These are phyloP conservation scores for Zalaria sp. DNA, from an alignment of 2,329 filamentous ascomycete genomes.

Conservation along the genomic window DNA sequence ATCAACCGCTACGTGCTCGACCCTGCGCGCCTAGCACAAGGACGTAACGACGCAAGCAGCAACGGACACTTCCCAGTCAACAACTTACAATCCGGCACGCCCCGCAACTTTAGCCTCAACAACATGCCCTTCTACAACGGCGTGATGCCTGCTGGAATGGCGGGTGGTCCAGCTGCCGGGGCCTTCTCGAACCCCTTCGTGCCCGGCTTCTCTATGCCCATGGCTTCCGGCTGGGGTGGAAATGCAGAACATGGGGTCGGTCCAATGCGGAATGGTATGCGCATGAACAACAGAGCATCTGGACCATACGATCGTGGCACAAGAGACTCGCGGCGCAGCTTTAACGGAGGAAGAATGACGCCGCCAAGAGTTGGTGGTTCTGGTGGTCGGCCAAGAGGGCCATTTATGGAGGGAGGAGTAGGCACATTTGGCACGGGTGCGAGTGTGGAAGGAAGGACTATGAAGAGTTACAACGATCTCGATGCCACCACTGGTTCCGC, in stretches of 20 bases:
- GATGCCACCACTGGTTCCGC: slow-evolving; percentile 50
- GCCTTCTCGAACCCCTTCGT: slow-evolving; percentile 8
- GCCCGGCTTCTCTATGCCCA: slow-evolving; percentile 6
- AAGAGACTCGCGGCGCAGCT: slow-evolving; percentile 39
- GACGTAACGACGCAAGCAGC: slow-evolving; percentile 82
- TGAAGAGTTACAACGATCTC: slow-evolving; percentile 96
- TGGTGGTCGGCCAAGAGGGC: slow-evolving; percentile 38
- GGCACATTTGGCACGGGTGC: slow-evolving; percentile 70
- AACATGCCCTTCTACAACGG: slow-evolving; percentile 9
- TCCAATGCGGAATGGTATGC: slow-evolving; percentile 23
- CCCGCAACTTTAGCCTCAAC: slow-evolving; percentile 79
- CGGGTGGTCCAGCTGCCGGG: slow-evolving; percentile 8
- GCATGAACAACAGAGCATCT: slow-evolving; percentile 5
- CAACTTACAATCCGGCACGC: slow-evolving; percentile 54
- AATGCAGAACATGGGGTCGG: slow-evolving; percentile 25
- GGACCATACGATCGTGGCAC: slow-evolving; percentile 31
- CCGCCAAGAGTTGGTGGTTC: slow-evolving; percentile 33
- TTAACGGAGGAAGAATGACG: slow-evolving; percentile 29
- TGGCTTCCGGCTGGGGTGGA: slow-evolving; percentile 15
- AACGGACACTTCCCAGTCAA: slow-evolving; percentile 87
- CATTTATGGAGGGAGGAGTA: slow-evolving; percentile 63
- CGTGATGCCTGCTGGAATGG: slow-evolving; percentile 3
- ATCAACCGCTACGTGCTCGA: slow-evolving; percentile 93
- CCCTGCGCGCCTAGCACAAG: slow-evolving; percentile 85
- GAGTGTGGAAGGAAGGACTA: slow-evolving; percentile 77